phyloP scores from a whole-genome alignment of 2,329 filamentous ascomycete genomes.

The Xylariaceae sp. region DNA sequence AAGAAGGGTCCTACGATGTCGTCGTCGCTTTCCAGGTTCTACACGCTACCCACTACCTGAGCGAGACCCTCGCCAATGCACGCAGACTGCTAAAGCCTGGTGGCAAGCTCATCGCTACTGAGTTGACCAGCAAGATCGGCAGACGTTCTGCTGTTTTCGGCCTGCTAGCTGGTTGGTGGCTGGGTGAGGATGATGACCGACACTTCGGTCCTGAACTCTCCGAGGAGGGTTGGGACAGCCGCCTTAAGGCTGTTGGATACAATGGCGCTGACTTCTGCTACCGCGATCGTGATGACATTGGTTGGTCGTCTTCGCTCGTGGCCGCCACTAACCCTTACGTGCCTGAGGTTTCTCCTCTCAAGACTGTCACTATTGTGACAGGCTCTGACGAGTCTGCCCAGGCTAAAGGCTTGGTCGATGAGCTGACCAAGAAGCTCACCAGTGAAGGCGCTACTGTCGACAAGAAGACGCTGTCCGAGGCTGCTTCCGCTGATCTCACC shows the following conservation, averaged over 20 bases:
- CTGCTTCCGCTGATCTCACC: slow-evolving; percentile 18
- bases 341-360: slow-evolving; percentile 18
- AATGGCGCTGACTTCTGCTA: slow-evolving; percentile 25
- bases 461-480: slow-evolving; percentile 19
- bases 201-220: slow-evolving; percentile 26
- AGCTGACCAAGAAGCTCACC: slow-evolving; percentile 20
- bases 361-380: slow-evolving; percentile 23
- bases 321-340: slow-evolving; percentile 22
- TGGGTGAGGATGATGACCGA: slow-evolving; percentile 27
- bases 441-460: slow-evolving; percentile 19
- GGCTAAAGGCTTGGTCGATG: slow-evolving; percentile 18
- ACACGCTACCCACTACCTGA: slow-evolving; percentile 28
- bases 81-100: slow-evolving; percentile 29
- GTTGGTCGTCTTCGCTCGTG: slow-evolving; percentile 26
- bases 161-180: slow-evolving; percentile 32
- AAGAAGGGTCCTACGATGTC: slow-evolving; percentile 28
- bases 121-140: slow-evolving; percentile 27
- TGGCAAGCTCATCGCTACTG: slow-evolving; percentile 28
- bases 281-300: slow-evolving; percentile 26
- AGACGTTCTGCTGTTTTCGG: slow-evolving; percentile 29
- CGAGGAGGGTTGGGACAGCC: slow-evolving; percentile 25
- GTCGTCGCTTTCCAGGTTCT: slow-evolving; percentile 32
- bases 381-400: slow-evolving; percentile 15
- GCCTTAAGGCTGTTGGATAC: slow-evolving; percentile 25
- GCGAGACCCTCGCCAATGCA: slow-evolving; percentile 24